Conservation (phyloP, 1,139 yeast species). For the Lodderomyces metapsilosis region DNA sequence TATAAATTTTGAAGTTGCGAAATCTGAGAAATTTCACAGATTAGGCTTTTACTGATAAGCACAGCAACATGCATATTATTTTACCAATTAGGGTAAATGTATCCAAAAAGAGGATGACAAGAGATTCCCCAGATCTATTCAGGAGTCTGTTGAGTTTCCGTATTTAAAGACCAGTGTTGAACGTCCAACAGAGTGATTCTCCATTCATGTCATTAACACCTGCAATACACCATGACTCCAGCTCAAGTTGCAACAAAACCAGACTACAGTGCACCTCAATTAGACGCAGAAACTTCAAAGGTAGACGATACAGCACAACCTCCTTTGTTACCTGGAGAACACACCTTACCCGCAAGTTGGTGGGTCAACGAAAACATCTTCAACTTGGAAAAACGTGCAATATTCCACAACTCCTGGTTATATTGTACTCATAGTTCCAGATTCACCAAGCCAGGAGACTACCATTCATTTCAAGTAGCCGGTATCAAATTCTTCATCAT, state of each 20-base stretch:
- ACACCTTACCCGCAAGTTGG: slow-evolving; percentile 65
- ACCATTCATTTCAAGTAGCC: slow-evolving; percentile 46
- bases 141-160: not conserved
- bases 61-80: not conserved
- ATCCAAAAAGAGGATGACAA: no score
- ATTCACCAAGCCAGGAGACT: slow-evolving; percentile 57
- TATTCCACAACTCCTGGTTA: slow-evolving; percentile 57
- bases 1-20: no score
- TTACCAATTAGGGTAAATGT: not conserved
- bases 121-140: not conserved
- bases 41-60: not conserved
- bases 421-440: slow-evolving; percentile 51
- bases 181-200: not conserved
- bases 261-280: not conserved
- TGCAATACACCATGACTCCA: slow-evolving; percentile 6
- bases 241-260: slow-evolving; percentile 3
- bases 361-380: slow-evolving; percentile 59
- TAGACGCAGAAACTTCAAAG: not conserved
- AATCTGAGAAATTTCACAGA: not conserved
- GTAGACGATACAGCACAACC: no score
- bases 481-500: slow-evolving; percentile 58
- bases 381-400: slow-evolving; percentile 56
- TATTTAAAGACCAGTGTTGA: not conserved
- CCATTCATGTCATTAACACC: no score
- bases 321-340: slow-evolving; percentile 45